Evolutionary conservation across 176 grass and related monocot genomes (phyloP).

Genomic region (Ensete glaucum): DNA sequence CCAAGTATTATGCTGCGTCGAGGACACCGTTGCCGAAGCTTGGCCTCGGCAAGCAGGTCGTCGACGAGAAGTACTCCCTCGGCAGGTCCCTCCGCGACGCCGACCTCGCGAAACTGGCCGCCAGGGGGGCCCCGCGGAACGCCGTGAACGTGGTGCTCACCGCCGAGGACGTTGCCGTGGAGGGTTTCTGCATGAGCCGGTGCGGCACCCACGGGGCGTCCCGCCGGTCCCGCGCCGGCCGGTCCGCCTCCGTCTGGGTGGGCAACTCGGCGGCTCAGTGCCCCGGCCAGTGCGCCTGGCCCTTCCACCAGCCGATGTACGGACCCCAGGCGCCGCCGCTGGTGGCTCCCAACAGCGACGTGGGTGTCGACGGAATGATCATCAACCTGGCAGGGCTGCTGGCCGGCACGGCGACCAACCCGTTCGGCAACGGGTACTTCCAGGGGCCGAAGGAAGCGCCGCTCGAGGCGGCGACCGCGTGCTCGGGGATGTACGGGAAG

Average conservation of each 20-base stretch:
- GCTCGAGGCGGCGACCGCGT: conserved; percentile 65
- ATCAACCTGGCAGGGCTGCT: conserved; percentile 60
- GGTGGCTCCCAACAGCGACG: conserved; percentile 43
- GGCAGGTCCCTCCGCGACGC: conserved; percentile 38
- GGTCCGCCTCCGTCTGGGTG: conserved; percentile 41
- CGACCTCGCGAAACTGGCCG: conserved; percentile 37
- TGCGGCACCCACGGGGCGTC: conserved; percentile 38
- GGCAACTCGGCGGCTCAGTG: conserved; percentile 49
- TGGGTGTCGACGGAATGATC: conserved; percentile 51
- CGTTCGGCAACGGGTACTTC: conserved; percentile 64
- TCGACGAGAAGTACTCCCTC: conserved; percentile 44
- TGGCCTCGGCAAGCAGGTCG: conserved; percentile 31
- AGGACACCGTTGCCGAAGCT: conserved; percentile 27
- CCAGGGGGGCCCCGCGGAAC: conserved; percentile 23
- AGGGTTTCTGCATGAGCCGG: conserved; percentile 74
- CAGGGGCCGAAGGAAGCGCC: conserved; percentile 50
- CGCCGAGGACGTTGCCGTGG: conserved; percentile 46
- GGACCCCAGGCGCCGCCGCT: conserved; percentile 45
- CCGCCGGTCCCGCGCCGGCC: conserved; percentile 7
- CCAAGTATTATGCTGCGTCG: conserved; percentile 30
- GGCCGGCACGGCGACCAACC: conserved; percentile 51
- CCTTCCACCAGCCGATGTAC: conserved; percentile 50
- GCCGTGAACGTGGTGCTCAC: conserved; percentile 63
- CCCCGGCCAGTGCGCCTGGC: conserved; percentile 42
- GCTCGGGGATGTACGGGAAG: conserved; percentile 55